Conservation (phyloP, 2,329 filamentous ascomycete species). For the Aphanoascus verrucosus region DNA sequence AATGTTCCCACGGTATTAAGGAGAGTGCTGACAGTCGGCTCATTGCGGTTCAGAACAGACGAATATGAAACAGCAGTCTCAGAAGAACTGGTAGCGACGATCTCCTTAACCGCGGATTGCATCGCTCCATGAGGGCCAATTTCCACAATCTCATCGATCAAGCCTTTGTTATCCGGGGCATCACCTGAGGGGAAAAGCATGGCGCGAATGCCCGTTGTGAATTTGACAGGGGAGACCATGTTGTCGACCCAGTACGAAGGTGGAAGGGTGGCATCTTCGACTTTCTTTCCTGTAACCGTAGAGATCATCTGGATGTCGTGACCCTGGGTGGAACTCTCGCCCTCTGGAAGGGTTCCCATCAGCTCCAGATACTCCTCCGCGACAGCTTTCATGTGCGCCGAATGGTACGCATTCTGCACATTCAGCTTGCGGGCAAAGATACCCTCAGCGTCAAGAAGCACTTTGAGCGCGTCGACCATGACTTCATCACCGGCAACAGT, state of each 20-base stretch:
- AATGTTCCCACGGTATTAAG: constrained; percentile 19
- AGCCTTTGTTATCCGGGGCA: background rate
- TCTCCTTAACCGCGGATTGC: constrained; percentile 16
- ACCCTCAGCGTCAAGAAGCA: constrained; percentile 18
- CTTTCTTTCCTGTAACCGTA: constrained; percentile 15
- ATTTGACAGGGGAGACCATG: constrained; percentile 22
- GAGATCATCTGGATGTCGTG: constrained; percentile 8
- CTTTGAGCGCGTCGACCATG: constrained; percentile 26
- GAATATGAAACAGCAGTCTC: constrained; percentile 10
- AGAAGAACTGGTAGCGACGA: background rate
- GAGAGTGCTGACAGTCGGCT: constrained; percentile 8
- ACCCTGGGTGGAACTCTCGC: background rate
- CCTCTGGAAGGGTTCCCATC: constrained; percentile 1
- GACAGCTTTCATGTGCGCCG: constrained; percentile 19
- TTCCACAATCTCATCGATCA: constrained; percentile 12
- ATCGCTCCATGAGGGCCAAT: constrained; percentile 19
- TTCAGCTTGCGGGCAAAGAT: constrained; percentile 19
- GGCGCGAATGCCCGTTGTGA: constrained; percentile 14
- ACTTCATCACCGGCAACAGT: constrained; percentile 22
- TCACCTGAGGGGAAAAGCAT: constrained; percentile 1
- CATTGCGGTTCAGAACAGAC: constrained; percentile 14
- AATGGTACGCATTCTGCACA: constrained; percentile 28
- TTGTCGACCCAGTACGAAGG: constrained; percentile 24
- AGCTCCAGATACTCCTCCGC: constrained; percentile 15
- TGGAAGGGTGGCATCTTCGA: constrained; percentile 4